Percentiles rank a stretch among this genome's conserved stretches.
These are phyloP conservation scores for Coemansia sp. DNA, from an alignment of 192 early-diverging fungal genomes.

Conservation along the genomic window DNA sequence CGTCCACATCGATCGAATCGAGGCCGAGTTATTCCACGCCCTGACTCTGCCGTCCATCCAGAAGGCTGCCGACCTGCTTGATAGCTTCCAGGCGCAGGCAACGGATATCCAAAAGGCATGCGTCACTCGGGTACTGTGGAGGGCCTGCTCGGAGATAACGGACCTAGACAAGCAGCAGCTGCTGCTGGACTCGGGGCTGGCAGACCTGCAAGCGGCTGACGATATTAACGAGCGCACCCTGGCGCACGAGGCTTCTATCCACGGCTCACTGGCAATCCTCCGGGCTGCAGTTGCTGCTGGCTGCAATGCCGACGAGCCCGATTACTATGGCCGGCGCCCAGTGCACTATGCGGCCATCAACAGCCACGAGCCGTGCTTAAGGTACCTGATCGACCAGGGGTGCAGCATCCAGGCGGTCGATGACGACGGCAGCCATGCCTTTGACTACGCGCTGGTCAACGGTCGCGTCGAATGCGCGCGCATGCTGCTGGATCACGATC, in stretches of 20 bases:
- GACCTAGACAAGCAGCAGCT: slow-evolving; percentile 40
- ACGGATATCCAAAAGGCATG: slow-evolving; percentile 37
- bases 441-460: slow-evolving; percentile 82
- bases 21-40: slow-evolving; percentile 44
- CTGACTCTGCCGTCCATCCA: slow-evolving; percentile 6
- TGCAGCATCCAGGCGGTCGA: slow-evolving; percentile 62
- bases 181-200: slow-evolving; percentile 61
- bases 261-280: slow-evolving; percentile 68
- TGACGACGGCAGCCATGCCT: slow-evolving; percentile 84
- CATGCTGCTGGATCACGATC: slow-evolving; percentile 69
- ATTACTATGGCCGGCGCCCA: slow-evolving; percentile 86
- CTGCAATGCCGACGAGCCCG: slow-evolving; percentile 54
- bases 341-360: slow-evolving; percentile 95
- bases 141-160: slow-evolving; percentile 47
- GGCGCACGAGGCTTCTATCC: slow-evolving; percentile 85
- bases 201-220: slow-evolving; percentile 80
- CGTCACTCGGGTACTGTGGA: slow-evolving; percentile 44
- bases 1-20: slow-evolving; percentile 39
- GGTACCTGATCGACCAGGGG: slow-evolving; percentile 53
- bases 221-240: slow-evolving; percentile 91
- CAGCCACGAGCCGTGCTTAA: slow-evolving; percentile 68
- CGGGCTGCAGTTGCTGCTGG: slow-evolving; percentile 50
- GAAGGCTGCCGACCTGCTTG: slow-evolving; percentile 11
- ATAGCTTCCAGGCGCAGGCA: slow-evolving; percentile 17
- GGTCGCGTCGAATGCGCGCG: slow-evolving; percentile 74